Conservation (phyloP, 192 early-diverging fungal species). For the Chytriomyces confervae region DNA sequence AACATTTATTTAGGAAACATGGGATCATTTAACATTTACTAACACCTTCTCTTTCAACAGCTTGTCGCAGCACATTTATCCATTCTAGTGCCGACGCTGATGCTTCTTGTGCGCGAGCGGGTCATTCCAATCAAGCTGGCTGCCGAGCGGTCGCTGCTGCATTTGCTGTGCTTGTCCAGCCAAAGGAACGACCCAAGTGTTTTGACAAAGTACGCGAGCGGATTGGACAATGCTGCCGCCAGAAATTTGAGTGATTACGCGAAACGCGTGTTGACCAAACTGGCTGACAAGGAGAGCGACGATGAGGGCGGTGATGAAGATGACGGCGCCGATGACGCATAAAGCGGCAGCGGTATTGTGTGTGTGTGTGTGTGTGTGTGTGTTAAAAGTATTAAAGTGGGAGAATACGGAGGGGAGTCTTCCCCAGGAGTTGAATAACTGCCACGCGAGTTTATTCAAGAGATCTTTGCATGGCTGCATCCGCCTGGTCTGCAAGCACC, state of each 20-base stretch:
- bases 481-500: too few species aligned
- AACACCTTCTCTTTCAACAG: conserved; percentile 47
- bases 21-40: conserved; percentile 8
- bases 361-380: too few species aligned
- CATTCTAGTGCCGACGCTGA: conserved; percentile 66
- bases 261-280: conserved; percentile 54
- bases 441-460: too few species aligned
- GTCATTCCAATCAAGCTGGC: conserved; percentile 84
- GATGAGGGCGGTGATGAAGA: conserved; percentile 44
- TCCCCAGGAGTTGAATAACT: too few species aligned
- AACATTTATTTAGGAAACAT: conserved; percentile 6
- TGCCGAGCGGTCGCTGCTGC: conserved; percentile 79
- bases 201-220: conserved; percentile 46
- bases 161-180: conserved; percentile 53
- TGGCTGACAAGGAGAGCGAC: conserved; percentile 56
- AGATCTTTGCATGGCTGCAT: too few species aligned
- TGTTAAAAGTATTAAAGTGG: too few species aligned
- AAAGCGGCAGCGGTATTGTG: too few species aligned
- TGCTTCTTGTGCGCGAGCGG: conserved; percentile 78
- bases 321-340: background rate
- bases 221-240: conserved; percentile 47
- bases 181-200: conserved; percentile 58
- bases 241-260: conserved; percentile 59
- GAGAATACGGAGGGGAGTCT: too few species aligned
- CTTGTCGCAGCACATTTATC: conserved; percentile 53